Evolutionary conservation across 2,329 filamentous ascomycete species (phyloP), one percentile per base, ranked within the genome.

Genomic region (Sporothrix euskadiensis): DNA sequence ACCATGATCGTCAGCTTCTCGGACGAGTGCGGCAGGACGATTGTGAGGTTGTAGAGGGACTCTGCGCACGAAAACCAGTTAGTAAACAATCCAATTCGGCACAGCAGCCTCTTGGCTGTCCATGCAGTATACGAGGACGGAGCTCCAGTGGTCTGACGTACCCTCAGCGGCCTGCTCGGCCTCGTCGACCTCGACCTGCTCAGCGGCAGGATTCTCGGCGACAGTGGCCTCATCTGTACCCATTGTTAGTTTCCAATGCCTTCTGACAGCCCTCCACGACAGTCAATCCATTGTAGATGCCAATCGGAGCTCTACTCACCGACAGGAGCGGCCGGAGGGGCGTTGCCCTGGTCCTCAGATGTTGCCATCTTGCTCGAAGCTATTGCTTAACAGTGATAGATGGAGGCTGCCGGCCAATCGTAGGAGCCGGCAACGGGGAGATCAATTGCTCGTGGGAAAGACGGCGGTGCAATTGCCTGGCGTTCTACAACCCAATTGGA

Each of bases 1-100:
- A 97, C 94, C 89, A 94, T 94, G 78, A 98, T 90, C 81, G 94
- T 89, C 79, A 97, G 92, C 83, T 93, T 90, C 78, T 90, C 88
- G 14, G 92, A 89, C 78, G 90, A 88, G 80, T 94, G 91, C 72
- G 95, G 95, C 74, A 98, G 88, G 81, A 92, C 89, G 79, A 98
- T 90, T 75, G 90, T 92, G 79, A 98, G 79, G 74, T 85, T 85
- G 78, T 89, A 85, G 71, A 89, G 82, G 73, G 86, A 86, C 82
- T 85, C 78, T 79, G 63, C 10, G 9, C 8, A 10, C 39, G 10
- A 30, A 7, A 44, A 1, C n/a, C 49, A 61, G 59, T 73, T 59
- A 71, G 66, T 32, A 32, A 54, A 52, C 26, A 8, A 44, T 35
- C 57, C 26, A 54, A 26, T 10, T 22, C 9, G 47, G 7, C 22